Evolutionary conservation across 306 rosid species (phyloP).

Genomic region (Styphnolobium japonicum): DNA sequence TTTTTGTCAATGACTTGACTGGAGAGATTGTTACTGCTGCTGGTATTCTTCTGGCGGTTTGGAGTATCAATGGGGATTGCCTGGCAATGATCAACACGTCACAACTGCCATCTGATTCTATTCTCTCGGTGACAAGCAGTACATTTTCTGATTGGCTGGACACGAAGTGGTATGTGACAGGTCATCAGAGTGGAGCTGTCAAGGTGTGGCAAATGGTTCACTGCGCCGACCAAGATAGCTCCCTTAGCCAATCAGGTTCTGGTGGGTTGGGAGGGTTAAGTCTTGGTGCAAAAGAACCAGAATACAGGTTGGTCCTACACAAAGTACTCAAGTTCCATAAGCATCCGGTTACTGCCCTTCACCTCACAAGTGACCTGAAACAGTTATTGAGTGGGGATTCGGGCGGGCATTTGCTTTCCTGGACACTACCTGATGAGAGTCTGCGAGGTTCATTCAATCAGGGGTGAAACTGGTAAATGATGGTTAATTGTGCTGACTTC

Average conservation of each 20-base stretch:
- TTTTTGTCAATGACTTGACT: conserved; percentile 86
- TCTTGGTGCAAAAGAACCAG: conserved; percentile 59
- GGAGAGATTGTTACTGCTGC: conserved; percentile 98
- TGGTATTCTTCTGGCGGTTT: conserved; percentile 87
- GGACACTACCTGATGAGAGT: conserved; percentile 88
- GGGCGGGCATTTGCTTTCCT: conserved; percentile 81
- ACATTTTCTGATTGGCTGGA: conserved; percentile 90
- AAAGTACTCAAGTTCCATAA: conserved; percentile 86
- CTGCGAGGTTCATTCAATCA: conserved; percentile 59
- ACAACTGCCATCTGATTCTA: conserved; percentile 94
- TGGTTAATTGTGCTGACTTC: conserved; percentile 37
- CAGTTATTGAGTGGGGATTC: conserved; percentile 94
- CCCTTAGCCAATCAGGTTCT: conserved; percentile 56
- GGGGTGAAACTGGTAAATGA: conserved; percentile 57
- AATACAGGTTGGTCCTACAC: conserved; percentile 76
- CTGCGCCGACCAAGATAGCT: conserved; percentile 53
- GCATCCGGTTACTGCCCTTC: conserved; percentile 86
- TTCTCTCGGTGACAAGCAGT: conserved; percentile 85
- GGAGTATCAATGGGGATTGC: conserved; percentile 98
- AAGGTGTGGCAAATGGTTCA: conserved; percentile 99
- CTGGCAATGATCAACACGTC: conserved; percentile 88
- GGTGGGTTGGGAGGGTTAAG: conserved; percentile 47
- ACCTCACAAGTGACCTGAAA: conserved; percentile 74
- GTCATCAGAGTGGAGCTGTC: conserved; percentile 99
- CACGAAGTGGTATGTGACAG: conserved; percentile 94